Percentiles rank a stretch among this genome's conserved stretches.
phyloP scores from a whole-genome alignment of 2,329 filamentous ascomycete species.

The Pseudogymnoascus sp. region DNA sequence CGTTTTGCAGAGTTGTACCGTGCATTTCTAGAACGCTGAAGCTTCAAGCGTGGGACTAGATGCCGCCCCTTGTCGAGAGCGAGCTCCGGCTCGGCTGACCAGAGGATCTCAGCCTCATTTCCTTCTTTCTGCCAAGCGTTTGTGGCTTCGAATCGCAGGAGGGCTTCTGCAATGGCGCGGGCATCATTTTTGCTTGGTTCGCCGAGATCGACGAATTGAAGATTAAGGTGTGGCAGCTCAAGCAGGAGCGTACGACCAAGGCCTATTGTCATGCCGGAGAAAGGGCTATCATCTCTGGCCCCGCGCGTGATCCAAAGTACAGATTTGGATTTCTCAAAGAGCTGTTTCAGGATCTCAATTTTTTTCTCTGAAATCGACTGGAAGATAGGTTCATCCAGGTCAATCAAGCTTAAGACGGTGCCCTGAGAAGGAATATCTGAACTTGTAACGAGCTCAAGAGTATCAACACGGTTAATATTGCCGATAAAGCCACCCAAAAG shows the following conservation, averaged over 20 bases:
- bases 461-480: neutral
- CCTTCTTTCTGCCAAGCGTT: neutral
- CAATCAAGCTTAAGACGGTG: slow-evolving; percentile 20
- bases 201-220: slow-evolving; percentile 17
- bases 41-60: slow-evolving; percentile 16
- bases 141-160: slow-evolving; percentile 13
- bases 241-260: slow-evolving; percentile 9
- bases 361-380: slow-evolving; percentile 17
- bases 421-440: neutral
- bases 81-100: slow-evolving; percentile 18
- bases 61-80: slow-evolving; percentile 11
- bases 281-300: slow-evolving; percentile 13
- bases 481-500: neutral
- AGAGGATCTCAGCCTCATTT: slow-evolving; percentile 10
- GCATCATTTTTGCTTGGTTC: neutral
- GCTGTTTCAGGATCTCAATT: slow-evolving; percentile 18
- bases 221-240: slow-evolving; percentile 14
- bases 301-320: slow-evolving; percentile 20
- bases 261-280: slow-evolving; percentile 14
- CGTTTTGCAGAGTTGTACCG: slow-evolving; percentile 15
- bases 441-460: slow-evolving; percentile 13
- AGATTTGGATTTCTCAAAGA: slow-evolving; percentile 13
- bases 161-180: slow-evolving; percentile 10
- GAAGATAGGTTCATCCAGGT: slow-evolving; percentile 27
- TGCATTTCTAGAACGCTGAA: slow-evolving; percentile 11